Evolutionary conservation across 2,329 filamentous ascomycete species (phyloP).

Genomic region (Mariannaea sp.): DNA sequence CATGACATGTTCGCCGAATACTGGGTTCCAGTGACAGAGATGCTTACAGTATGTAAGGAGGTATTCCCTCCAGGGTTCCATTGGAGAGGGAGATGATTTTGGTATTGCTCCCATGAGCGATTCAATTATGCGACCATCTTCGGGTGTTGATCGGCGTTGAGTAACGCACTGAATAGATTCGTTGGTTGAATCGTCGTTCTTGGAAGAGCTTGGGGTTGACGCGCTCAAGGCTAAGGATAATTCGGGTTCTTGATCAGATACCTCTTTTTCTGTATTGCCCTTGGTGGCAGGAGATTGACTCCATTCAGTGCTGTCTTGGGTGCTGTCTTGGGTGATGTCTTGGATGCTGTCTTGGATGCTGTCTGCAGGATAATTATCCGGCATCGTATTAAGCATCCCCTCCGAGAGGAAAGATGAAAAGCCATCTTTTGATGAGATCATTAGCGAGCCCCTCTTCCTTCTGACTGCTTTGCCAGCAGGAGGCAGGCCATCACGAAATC

Average conservation of each 20-base stretch:
- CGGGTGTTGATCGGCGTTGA: not conserved
- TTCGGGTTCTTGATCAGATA: too few relatives aligned
- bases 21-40: not conserved
- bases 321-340: too few relatives aligned
- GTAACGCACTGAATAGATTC: not conserved
- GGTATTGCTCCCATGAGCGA: not conserved
- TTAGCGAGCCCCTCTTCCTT: not conserved
- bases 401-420: not conserved
- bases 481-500: slow-evolving; percentile 10
- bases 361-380: too few relatives aligned
- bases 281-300: too few relatives aligned
- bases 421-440: not conserved
- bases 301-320: too few relatives aligned
- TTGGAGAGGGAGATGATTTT: not conserved
- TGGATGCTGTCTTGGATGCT: too few relatives aligned
- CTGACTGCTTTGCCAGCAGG: not conserved
- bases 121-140: not conserved
- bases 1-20: too few relatives aligned
- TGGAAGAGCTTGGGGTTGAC: too few relatives aligned
- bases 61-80: slow-evolving; percentile 7
- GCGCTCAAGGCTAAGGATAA: too few relatives aligned
- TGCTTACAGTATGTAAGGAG: slow-evolving; percentile 16
- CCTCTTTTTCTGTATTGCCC: too few relatives aligned
- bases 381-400: too few relatives aligned
- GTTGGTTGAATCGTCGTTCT: too few relatives aligned